Conservation (phyloP, 495 filamentous ascomycete genomes). For the Aspergillus indologenus region DNA sequence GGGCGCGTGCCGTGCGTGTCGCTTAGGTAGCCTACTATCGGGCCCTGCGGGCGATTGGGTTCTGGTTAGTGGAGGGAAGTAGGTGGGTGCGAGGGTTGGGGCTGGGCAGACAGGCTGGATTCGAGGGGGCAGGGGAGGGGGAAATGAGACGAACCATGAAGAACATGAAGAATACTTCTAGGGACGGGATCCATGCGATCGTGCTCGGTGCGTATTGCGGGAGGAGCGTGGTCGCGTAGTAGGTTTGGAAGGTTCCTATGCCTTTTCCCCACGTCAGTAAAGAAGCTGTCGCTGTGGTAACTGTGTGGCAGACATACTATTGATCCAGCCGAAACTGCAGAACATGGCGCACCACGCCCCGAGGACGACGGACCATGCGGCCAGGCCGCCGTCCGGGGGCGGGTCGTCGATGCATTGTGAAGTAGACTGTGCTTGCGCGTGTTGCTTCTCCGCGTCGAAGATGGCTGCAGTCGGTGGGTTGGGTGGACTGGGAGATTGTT, state of each 20-base stretch:
- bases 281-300: too few relatives aligned
- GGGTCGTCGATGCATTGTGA: background rate
- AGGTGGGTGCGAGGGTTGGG: too few relatives aligned
- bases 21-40: constrained; percentile 21
- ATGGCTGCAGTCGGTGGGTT: too few relatives aligned
- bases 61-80: background rate
- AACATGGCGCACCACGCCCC: constrained; percentile 40
- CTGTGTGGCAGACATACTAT: constrained; percentile 26
- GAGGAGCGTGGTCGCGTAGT: constrained; percentile 30
- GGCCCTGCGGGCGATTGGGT: constrained; percentile 10
- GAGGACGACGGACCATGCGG: constrained; percentile 40
- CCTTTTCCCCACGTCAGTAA: constrained; percentile 4
- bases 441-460: background rate
- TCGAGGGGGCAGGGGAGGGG: too few relatives aligned
- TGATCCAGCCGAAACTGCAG: constrained; percentile 45
- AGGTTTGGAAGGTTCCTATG: constrained; percentile 32
- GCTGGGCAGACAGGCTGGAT: background rate
- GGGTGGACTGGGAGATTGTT: too few relatives aligned
- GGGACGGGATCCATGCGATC: constrained; percentile 46
- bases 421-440: too few relatives aligned
- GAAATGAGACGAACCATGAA: constrained; percentile 23
- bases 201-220: constrained; percentile 26
- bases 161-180: constrained; percentile 37
- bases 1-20: constrained; percentile 70
- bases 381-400: constrained; percentile 36